phyloP scores from a whole-genome alignment of 192 early-diverging fungal genomes.

The Coemansia sp. region DNA sequence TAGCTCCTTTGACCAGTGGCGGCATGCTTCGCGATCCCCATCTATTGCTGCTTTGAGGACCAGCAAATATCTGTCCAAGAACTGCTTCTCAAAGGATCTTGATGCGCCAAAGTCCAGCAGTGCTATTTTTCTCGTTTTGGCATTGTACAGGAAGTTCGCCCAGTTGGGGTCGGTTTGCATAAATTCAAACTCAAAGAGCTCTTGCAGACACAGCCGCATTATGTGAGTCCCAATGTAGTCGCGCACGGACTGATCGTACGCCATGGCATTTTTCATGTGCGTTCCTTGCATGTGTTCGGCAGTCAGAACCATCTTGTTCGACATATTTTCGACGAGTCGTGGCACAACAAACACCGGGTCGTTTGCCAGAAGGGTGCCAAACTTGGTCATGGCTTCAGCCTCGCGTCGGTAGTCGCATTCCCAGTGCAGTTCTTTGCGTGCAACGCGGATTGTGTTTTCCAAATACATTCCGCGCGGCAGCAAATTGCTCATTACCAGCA shows the following conservation, averaged over 20 bases:
- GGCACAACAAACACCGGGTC: conserved; percentile 76
- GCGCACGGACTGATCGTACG: conserved; percentile 59
- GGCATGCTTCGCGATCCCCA: conserved; percentile 71
- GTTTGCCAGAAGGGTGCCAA: conserved; percentile 62
- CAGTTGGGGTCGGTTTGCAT: conserved; percentile 99
- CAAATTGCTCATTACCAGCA: conserved; percentile 79
- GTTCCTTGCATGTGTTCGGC: conserved; percentile 77
- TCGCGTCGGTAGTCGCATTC: conserved; percentile 94
- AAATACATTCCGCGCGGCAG: conserved; percentile 93
- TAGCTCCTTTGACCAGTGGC: conserved; percentile 75
- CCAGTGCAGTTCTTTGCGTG: conserved; percentile 84
- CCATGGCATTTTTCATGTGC: conserved; percentile 62
- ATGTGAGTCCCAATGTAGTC: conserved; percentile 73
- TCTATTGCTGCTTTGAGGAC: conserved; percentile 72
- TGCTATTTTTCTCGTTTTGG: conserved; percentile 64
- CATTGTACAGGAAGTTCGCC: conserved; percentile 95
- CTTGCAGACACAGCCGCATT: conserved; percentile 79
- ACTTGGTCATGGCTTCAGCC: conserved; percentile 71
- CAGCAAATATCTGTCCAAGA: conserved; percentile 74
- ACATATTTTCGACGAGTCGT: conserved; percentile 64
- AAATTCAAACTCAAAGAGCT: conserved; percentile 89
- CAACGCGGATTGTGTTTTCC: conserved; percentile 92
- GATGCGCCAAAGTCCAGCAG: conserved; percentile 96
- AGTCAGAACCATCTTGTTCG: conserved; percentile 72
- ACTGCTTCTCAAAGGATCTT: conserved; percentile 71